Evolutionary conservation across 805 yeast species (phyloP).

Genomic region (Diddensiella santjacobensis): DNA sequence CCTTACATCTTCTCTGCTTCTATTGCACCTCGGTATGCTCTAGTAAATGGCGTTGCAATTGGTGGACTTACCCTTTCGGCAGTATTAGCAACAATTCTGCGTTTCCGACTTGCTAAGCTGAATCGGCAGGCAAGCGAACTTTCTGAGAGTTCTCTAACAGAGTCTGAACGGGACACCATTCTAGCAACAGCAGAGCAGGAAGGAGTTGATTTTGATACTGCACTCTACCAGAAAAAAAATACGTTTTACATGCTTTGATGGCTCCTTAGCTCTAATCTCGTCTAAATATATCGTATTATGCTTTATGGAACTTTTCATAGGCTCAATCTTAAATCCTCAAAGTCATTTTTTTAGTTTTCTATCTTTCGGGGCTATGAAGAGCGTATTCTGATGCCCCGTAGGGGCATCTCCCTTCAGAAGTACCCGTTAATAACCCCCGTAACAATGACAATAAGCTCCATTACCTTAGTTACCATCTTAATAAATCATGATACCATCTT

Average conservation of each 20-base stretch:
- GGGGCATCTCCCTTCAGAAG: too few relatives aligned
- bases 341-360: too few relatives aligned
- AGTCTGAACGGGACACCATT: slow-evolving; percentile 5
- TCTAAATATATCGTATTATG: too few relatives aligned
- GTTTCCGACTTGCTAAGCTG: slow-evolving; percentile 8
- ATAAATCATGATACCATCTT: too few relatives aligned
- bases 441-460: too few relatives aligned
- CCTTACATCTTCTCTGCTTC: slow-evolving; percentile 18
- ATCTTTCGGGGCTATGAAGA: too few relatives aligned
- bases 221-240: slow-evolving; percentile 3
- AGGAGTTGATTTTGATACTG: slow-evolving; percentile 11
- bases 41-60: slow-evolving; percentile 15
- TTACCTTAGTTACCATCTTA: too few relatives aligned
- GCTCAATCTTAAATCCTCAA: too few relatives aligned
- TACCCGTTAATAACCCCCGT: too few relatives aligned
- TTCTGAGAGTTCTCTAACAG: slow-evolving; percentile 4
- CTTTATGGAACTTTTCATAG: too few relatives aligned
- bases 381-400: too few relatives aligned
- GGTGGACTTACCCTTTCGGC: slow-evolving; percentile 7
- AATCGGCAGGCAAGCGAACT: slow-evolving; percentile 6
- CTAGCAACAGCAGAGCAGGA: slow-evolving; percentile 12
- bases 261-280: too few relatives aligned
- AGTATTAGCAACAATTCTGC: slow-evolving; percentile 5
- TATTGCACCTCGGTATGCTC: slow-evolving; percentile 16
- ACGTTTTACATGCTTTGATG: slow-evolving; percentile 9